Percentiles rank a stretch among this genome's conserved stretches.
Evolutionary conservation across 1,284 basidiomycete species (phyloP).

Genomic region (Ustilago nuda): DNA sequence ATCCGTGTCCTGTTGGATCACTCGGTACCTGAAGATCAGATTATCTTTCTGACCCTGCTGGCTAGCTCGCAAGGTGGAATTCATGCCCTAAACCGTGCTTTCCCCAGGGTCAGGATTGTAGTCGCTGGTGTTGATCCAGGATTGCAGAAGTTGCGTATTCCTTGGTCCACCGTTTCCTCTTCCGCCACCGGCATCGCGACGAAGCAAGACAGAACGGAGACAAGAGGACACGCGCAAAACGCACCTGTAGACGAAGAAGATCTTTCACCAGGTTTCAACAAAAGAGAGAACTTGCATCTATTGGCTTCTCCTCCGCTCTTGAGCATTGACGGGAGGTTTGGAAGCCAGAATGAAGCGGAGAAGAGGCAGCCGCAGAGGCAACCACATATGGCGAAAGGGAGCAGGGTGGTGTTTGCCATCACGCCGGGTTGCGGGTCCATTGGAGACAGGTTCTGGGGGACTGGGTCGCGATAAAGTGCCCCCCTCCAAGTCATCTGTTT

Average conservation of each 20-base stretch:
- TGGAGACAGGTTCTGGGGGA: conserved; percentile 66
- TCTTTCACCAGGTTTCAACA: conserved; percentile 31
- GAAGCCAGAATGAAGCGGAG: not conserved
- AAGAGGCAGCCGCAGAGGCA: conserved; percentile 11
- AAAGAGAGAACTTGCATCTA: conserved; percentile 25
- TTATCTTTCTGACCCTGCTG: conserved; percentile 78
- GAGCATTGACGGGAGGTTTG: conserved; percentile 24
- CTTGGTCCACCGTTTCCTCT: conserved; percentile 24
- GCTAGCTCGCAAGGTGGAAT: conserved; percentile 83
- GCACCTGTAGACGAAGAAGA: conserved; percentile 40
- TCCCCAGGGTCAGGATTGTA: conserved; percentile 74
- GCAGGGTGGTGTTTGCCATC: conserved; percentile 64
- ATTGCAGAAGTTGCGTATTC: conserved; percentile 57
- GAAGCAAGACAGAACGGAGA: conserved; percentile 20
- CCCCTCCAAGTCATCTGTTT: not conserved
- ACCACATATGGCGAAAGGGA: conserved; percentile 23
- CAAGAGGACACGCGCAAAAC: conserved; percentile 4
- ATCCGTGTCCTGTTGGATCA: conserved; percentile 95
- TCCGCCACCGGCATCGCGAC: not conserved
- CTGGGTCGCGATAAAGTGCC: conserved; percentile 27
- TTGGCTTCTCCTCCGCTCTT: conserved; percentile 28
- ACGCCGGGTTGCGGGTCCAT: conserved; percentile 64
- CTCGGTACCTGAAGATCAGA: conserved; percentile 82
- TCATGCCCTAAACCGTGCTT: conserved; percentile 81
- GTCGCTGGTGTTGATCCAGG: conserved; percentile 64